phyloP scores from a whole-genome alignment of 306 rosid genomes.

The Prinsepia uniflora region DNA sequence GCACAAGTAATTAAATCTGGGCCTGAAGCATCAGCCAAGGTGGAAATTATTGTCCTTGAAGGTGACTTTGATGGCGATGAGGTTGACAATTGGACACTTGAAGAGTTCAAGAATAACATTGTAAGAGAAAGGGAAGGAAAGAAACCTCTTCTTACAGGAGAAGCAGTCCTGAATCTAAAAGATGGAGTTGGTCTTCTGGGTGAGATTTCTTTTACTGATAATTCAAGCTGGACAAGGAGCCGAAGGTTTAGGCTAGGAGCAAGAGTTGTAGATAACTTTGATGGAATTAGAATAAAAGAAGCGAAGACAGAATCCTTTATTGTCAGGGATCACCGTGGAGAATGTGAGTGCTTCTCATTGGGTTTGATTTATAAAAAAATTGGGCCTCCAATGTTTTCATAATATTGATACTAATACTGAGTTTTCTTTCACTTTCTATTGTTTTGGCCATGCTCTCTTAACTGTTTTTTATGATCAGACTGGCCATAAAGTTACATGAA shows the following conservation, averaged over 20 bases:
- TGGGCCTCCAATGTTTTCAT: neutral
- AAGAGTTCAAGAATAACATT: constrained; percentile 84
- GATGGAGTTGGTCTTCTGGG: constrained; percentile 68
- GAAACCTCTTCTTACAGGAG: constrained; percentile 93
- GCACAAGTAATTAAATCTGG: constrained; percentile 62
- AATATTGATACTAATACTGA: neutral
- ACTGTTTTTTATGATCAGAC: neutral
- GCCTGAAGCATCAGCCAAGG: constrained; percentile 79
- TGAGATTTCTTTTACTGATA: constrained; percentile 91
- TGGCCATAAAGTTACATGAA: neutral
- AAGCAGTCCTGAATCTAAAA: constrained; percentile 64
- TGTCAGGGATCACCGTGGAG: constrained; percentile 97
- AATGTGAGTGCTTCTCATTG: constrained; percentile 60
- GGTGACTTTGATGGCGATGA: constrained; percentile 95
- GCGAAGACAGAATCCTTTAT: constrained; percentile 87
- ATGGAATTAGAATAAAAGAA: constrained; percentile 68
- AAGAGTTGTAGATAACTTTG: constrained; percentile 63
- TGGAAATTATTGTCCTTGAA: constrained; percentile 92
- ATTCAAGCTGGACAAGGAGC: constrained; percentile 99
- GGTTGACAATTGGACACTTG: constrained; percentile 65
- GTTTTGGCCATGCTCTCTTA: neutral
- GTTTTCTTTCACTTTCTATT: neutral
- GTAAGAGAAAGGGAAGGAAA: constrained; percentile 95
- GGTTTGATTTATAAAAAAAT: neutral
- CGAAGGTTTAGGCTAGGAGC: constrained; percentile 94